phyloP scores from a whole-genome alignment of 345 rosid genomes.

The Gossypium arboreum region DNA sequence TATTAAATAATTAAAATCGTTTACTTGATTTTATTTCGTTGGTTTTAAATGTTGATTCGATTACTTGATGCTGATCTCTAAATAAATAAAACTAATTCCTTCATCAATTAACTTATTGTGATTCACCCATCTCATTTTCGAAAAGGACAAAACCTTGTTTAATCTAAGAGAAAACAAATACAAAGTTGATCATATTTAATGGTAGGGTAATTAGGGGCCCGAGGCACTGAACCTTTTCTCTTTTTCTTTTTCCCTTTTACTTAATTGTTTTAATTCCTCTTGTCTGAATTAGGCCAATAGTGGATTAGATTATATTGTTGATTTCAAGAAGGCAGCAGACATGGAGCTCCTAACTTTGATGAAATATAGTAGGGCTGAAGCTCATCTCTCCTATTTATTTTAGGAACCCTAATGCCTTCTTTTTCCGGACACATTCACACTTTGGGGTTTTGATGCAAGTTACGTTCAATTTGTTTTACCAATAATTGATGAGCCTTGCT shows the following conservation, averaged over 20 bases:
- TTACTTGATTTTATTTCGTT: too few relatives aligned
- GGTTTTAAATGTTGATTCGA: too few relatives aligned
- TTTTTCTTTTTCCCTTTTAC: neutral
- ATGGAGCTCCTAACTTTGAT: conserved; percentile 28
- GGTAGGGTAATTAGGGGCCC: conserved; percentile 39
- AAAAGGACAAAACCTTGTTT: too few relatives aligned
- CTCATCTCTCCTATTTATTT: neutral
- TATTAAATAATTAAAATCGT: too few relatives aligned
- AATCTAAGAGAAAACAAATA: neutral
- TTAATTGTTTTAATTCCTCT: neutral
- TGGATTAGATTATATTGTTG: conserved; percentile 16
- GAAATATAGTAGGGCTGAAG: neutral
- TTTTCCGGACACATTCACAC: conserved; percentile 1
- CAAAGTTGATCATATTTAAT: neutral
- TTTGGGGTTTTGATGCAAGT: conserved; percentile 27
- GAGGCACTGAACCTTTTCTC: conserved; percentile 20
- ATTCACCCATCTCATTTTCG: too few relatives aligned
- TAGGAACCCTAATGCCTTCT: conserved; percentile 8
- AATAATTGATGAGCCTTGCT: neutral
- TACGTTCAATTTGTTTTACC: neutral
- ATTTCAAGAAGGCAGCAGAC: neutral
- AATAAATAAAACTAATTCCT: too few relatives aligned
- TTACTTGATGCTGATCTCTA: too few relatives aligned
- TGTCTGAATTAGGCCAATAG: neutral
- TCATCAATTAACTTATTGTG: too few relatives aligned